Evolutionary conservation across 2,329 filamentous ascomycete species (phyloP).

Genomic region (Fusarium hainanense): DNA sequence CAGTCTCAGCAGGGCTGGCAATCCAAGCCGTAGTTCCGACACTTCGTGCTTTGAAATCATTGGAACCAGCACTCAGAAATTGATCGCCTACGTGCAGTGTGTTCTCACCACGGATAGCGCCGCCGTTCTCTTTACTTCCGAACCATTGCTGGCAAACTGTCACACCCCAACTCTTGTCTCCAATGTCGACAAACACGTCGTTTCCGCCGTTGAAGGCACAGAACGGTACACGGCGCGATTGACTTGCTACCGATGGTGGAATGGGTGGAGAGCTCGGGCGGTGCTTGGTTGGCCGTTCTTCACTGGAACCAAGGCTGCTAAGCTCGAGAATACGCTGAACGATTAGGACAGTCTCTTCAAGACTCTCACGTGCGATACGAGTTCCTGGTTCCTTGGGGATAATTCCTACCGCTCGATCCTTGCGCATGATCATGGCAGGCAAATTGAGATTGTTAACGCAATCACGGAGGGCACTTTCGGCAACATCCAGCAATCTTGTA

Average conservation of each 20-base stretch:
- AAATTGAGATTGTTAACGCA: constrained; percentile 84
- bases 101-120: constrained; percentile 73
- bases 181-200: constrained; percentile 98
- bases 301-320: constrained; percentile 64
- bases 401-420: constrained; percentile 87
- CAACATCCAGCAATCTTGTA: constrained; percentile 83
- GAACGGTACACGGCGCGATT: constrained; percentile 74
- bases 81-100: constrained; percentile 97
- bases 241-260: constrained; percentile 22
- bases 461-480: constrained; percentile 84
- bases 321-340: constrained; percentile 93
- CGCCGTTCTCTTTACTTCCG: constrained; percentile 59
- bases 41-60: constrained; percentile 94
- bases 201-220: constrained; percentile 98
- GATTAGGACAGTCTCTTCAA: constrained; percentile 95
- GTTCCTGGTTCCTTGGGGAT: constrained; percentile 71
- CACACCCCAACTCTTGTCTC: constrained; percentile 97
- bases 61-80: constrained; percentile 92
- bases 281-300: constrained; percentile 45
- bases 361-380: constrained; percentile 84
- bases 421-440: constrained; percentile 83
- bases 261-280: constrained; percentile 33
- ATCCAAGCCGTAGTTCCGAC: constrained; percentile 98
- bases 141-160: constrained; percentile 93
- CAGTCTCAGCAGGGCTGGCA: constrained; percentile 90